These are phyloP conservation scores for Auricularia cornea DNA, from an alignment of 768 basidiomycete species.

Conservation along the genomic window DNA sequence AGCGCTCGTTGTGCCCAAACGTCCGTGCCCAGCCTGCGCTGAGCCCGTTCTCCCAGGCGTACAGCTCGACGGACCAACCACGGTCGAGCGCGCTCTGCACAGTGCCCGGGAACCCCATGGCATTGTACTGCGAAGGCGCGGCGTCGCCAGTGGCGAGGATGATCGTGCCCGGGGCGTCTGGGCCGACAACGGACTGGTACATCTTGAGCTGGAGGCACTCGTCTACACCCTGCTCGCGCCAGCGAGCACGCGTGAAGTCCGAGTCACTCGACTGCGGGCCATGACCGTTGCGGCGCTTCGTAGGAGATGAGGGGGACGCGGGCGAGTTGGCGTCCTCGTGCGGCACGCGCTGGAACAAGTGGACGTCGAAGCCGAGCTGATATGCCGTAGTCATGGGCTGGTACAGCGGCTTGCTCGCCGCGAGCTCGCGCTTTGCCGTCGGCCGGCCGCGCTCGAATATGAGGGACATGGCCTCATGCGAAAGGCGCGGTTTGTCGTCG, in stretches of 20 bases:
- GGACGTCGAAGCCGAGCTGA: slow-evolving; percentile 66
- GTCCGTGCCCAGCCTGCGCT: slow-evolving; percentile 71
- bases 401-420: slow-evolving; percentile 75
- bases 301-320: slow-evolving; percentile 3
- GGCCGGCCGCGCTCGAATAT: slow-evolving; percentile 77
- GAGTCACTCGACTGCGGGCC: slow-evolving; percentile 1
- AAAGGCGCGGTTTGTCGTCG: slow-evolving; percentile 39
- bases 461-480: slow-evolving; percentile 67
- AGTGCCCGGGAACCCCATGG: slow-evolving; percentile 86
- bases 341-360: slow-evolving; percentile 62
- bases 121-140: slow-evolving; percentile 85
- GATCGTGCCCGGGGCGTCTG: slow-evolving; percentile 61
- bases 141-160: slow-evolving; percentile 93
- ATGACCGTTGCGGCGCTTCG: background rate
- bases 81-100: slow-evolving; percentile 77
- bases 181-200: slow-evolving; percentile 71
- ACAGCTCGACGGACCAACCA: slow-evolving; percentile 93
- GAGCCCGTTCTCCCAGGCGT: slow-evolving; percentile 81
- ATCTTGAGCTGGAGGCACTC: slow-evolving; percentile 90
- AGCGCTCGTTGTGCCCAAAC: slow-evolving; percentile 36
- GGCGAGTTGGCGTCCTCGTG: slow-evolving; percentile 28
- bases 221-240: slow-evolving; percentile 90
- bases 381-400: slow-evolving; percentile 71
- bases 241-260: slow-evolving; percentile 38
- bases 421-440: slow-evolving; percentile 64